Evolutionary conservation across 169 alveolate species (phyloP).

Genomic region (Besnoitia besnoiti): DNA sequence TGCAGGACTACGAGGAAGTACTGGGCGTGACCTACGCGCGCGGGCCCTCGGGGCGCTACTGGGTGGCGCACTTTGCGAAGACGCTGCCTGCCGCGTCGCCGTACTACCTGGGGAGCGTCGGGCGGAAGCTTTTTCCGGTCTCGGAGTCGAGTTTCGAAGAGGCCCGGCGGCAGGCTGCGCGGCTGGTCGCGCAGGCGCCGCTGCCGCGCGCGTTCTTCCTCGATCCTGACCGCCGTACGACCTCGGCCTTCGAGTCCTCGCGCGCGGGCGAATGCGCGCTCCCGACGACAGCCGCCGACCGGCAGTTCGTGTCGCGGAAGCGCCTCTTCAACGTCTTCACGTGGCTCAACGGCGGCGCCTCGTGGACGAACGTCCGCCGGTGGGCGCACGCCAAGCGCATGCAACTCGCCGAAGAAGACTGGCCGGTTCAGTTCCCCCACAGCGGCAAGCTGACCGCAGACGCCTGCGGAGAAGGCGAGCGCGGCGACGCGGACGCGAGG

Average conservation of each 20-base stretch:
- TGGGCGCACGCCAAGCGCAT: background rate
- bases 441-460: background rate
- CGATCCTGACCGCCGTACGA: conserved; percentile 13
- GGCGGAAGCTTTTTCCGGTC: conserved; percentile 45
- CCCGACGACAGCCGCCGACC: background rate
- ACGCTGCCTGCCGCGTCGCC: background rate
- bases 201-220: conserved; percentile 25
- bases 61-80: conserved; percentile 53
- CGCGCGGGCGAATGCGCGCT: background rate
- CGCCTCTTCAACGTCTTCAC: conserved; percentile 42
- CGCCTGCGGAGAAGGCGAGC: background rate
- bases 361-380: conserved; percentile 3
- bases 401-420: conserved; percentile 8
- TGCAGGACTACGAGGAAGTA: conserved; percentile 59
- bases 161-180: conserved; percentile 41
- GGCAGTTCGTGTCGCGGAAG: background rate
- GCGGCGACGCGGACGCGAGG: background rate
- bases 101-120: background rate
- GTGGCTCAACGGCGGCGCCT: conserved; percentile 33
- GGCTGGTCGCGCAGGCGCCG: conserved; percentile 14
- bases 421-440: background rate
- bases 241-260: background rate
- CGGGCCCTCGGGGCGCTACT: conserved; percentile 29
- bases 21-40: conserved; percentile 62
- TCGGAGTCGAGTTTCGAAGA: conserved; percentile 42